Evolutionary conservation across 2,329 filamentous ascomycete species (phyloP).

Genomic region (Periconia digitata): DNA sequence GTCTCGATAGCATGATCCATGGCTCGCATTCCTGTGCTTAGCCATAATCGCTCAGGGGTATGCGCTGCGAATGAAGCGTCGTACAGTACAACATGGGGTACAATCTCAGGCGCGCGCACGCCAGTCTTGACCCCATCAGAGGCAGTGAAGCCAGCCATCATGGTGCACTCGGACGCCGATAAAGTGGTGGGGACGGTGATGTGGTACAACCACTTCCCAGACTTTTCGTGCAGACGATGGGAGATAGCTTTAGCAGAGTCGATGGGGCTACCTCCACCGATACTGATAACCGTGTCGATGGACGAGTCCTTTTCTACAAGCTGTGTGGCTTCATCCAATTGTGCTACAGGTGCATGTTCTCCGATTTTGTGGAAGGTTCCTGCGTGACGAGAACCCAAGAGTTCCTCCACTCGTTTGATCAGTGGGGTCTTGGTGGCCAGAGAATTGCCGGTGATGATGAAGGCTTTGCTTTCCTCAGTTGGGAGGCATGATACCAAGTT

Average conservation of each 20-base stretch:
- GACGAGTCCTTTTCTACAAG: slow-evolving; percentile 47
- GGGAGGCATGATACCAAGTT: slow-evolving; percentile 52
- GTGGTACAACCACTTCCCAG: slow-evolving; percentile 39
- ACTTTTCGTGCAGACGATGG: slow-evolving; percentile 38
- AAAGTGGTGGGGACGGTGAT: slow-evolving; percentile 45
- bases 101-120: slow-evolving; percentile 46
- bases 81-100: slow-evolving; percentile 55
- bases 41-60: slow-evolving; percentile 54
- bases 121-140: slow-evolving; percentile 54
- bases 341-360: slow-evolving; percentile 58
- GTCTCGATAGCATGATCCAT: slow-evolving; percentile 60
- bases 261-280: slow-evolving; percentile 59
- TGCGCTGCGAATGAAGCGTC: slow-evolving; percentile 54
- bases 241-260: slow-evolving; percentile 47
- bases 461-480: slow-evolving; percentile 52
- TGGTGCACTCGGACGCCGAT: slow-evolving; percentile 58
- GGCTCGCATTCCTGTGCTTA: slow-evolving; percentile 56
- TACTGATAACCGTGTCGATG: slow-evolving; percentile 58
- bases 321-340: slow-evolving; percentile 56
- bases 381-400: slow-evolving; percentile 51
- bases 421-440: slow-evolving; percentile 57
- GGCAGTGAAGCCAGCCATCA: slow-evolving; percentile 55
- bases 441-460: slow-evolving; percentile 59
- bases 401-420: slow-evolving; percentile 53
- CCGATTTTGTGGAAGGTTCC: slow-evolving; percentile 59